Percentiles rank a stretch among this genome's conserved stretches.
phyloP scores from a whole-genome alignment of 2,329 filamentous ascomycete genomes.

The Penicillium frequentans region DNA sequence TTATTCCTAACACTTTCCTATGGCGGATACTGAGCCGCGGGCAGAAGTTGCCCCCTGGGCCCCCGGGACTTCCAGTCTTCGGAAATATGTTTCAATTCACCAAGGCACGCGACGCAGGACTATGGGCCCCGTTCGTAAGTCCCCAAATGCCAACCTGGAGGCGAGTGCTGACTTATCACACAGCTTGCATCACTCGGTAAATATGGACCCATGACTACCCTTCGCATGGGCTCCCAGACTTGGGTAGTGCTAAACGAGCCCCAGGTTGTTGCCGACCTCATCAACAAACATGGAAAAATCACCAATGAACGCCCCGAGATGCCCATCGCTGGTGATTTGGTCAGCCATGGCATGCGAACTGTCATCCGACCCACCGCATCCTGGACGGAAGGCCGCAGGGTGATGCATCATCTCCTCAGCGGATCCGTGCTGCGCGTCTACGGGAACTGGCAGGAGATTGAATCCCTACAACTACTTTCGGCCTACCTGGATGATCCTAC shows the following conservation, averaged over 20 bases:
- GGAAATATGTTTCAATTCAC: too few species aligned
- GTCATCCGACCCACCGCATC: not conserved
- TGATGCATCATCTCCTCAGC: not conserved
- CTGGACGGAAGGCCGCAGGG: not conserved
- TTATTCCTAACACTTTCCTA: not conserved
- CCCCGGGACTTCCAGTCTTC: too few species aligned
- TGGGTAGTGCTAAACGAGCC: not conserved
- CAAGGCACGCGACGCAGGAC: too few species aligned
- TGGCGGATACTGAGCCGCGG: not conserved
- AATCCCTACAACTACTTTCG: not conserved
- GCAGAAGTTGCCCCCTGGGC: not conserved
- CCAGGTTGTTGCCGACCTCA: not conserved
- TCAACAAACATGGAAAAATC: not conserved
- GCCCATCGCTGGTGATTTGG: not conserved
- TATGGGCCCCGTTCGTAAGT: too few species aligned
- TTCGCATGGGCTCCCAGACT: not conserved
- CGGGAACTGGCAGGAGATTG: not conserved
- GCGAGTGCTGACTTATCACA: too few species aligned
- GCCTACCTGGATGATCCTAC: not conserved
- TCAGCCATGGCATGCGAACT: not conserved
- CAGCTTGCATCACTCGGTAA: not conserved
- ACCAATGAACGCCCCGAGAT: not conserved
- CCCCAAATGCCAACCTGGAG: too few species aligned
- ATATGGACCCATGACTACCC: not conserved
- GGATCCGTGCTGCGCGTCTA: not conserved